Evolutionary conservation across 306 rosid genomes (phyloP).

Genomic region (Vicia villosa): DNA sequence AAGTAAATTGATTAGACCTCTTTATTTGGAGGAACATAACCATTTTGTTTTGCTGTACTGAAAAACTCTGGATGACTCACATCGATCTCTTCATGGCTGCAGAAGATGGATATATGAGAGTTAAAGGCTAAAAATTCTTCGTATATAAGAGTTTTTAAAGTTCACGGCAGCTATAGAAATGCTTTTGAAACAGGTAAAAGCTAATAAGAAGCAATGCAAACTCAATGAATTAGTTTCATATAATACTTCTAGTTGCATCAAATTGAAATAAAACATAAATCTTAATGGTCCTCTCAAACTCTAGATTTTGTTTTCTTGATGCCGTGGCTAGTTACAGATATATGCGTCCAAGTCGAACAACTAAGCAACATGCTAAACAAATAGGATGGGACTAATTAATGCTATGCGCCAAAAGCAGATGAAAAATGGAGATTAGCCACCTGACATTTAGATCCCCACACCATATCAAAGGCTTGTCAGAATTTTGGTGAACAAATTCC

Average conservation of each 20-base stretch:
- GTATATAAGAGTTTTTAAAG: not conserved
- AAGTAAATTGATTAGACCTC: conserved; percentile 57
- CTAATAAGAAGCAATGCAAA: not conserved
- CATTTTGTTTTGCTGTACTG: conserved; percentile 75
- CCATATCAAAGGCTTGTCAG: conserved; percentile 74
- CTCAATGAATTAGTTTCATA: conserved; percentile 12
- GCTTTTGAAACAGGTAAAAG: conserved; percentile 5
- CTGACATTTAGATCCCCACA: conserved; percentile 99
- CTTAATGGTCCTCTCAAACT: conserved; percentile 20
- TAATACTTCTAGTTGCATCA: conserved; percentile 9
- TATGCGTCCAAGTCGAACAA: conserved; percentile 31
- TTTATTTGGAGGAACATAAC: conserved; percentile 86
- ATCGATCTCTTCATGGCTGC: conserved; percentile 98
- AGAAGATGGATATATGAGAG: conserved; percentile 36
- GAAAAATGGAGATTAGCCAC: conserved; percentile 44
- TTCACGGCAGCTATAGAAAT: not conserved
- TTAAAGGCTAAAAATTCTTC: conserved; percentile 21
- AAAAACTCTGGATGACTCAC: conserved; percentile 98
- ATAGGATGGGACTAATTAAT: conserved; percentile 28
- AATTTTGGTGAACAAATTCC: conserved; percentile 64
- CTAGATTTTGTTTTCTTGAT: not conserved
- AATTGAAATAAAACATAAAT: conserved; percentile 23
- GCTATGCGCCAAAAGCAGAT: conserved; percentile 22
- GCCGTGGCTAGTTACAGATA: not conserved
- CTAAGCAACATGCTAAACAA: conserved; percentile 20